phyloP scores from a whole-genome alignment of 1,284 basidiomycete species.

The Cryptococcus sp. region DNA sequence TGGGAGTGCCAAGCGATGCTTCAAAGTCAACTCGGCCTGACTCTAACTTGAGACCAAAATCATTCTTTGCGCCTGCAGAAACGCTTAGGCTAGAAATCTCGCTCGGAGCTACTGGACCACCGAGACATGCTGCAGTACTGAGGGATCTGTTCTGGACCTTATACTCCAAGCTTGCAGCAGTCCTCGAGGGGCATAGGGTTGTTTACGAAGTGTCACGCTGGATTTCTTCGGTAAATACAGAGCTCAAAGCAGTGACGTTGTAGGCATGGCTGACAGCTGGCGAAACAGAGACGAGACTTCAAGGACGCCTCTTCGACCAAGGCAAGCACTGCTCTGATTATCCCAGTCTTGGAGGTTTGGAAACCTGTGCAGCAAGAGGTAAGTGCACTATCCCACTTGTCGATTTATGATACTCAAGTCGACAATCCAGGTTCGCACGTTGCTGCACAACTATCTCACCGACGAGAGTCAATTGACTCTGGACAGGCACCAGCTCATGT shows the following conservation, averaged over 20 bases:
- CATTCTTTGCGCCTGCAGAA: slow-evolving; percentile 26
- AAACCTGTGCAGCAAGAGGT: slow-evolving; percentile 87
- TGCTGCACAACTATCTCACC: slow-evolving; percentile 89
- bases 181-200: slow-evolving; percentile 89
- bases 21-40: slow-evolving; percentile 2
- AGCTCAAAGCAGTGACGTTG: neutral
- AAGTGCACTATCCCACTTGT: slow-evolving; percentile 9
- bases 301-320: slow-evolving; percentile 77
- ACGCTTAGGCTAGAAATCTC: slow-evolving; percentile 66
- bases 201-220: slow-evolving; percentile 87
- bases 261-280: slow-evolving; percentile 1
- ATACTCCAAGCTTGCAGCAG: slow-evolving; percentile 93
- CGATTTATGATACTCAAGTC: too few relatives aligned
- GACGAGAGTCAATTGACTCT: slow-evolving; percentile 78
- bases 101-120: slow-evolving; percentile 71
- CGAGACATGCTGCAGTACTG: slow-evolving; percentile 78
- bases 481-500: slow-evolving; percentile 81
- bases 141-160: slow-evolving; percentile 96
- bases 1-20: slow-evolving; percentile 18
- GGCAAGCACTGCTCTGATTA: slow-evolving; percentile 56
- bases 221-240: slow-evolving; percentile 72
- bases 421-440: slow-evolving; percentile 65
- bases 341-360: slow-evolving; percentile 90
- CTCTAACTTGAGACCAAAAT: slow-evolving; percentile 13
- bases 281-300: slow-evolving; percentile 75